Percentiles rank a stretch among this genome's conserved stretches.
These are phyloP conservation scores for Tylopilus intermedius DNA, from an alignment of 768 basidiomycete species.

Conservation along the genomic window DNA sequence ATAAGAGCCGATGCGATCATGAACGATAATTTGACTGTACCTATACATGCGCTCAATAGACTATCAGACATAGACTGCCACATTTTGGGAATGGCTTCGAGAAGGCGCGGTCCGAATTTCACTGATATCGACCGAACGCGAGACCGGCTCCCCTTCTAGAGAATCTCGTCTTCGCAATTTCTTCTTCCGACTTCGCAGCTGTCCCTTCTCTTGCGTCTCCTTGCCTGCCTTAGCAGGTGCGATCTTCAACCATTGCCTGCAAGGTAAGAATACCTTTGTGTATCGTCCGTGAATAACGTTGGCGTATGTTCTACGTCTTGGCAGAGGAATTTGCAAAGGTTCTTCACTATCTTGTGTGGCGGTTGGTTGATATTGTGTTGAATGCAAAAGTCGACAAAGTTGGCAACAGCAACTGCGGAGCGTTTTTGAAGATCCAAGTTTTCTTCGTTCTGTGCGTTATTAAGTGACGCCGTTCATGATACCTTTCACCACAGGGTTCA, in stretches of 20 bases:
- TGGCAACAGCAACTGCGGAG: constrained; percentile 80
- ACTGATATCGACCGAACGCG: constrained; percentile 77
- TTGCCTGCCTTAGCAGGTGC: constrained; percentile 31
- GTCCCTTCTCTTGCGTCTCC: constrained; percentile 41
- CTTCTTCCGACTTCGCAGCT: constrained; percentile 43
- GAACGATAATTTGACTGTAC: constrained; percentile 38
- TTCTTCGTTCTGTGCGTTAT: constrained; percentile 66
- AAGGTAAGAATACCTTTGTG: constrained; percentile 78
- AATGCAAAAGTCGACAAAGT: constrained; percentile 83
- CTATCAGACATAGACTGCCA: constrained; percentile 91
- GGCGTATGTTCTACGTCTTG: constrained; percentile 88
- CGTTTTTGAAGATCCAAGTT: constrained; percentile 84
- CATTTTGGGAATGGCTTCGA: constrained; percentile 85
- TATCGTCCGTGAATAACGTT: constrained; percentile 62
- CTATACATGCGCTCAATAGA: constrained; percentile 61
- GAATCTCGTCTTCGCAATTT: constrained; percentile 59
- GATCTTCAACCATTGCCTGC: constrained; percentile 38
- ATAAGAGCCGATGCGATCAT: background rate
- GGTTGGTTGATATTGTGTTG: constrained; percentile 72
- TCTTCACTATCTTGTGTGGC: constrained; percentile 94
- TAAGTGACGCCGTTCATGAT: constrained; percentile 90
- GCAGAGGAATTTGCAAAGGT: constrained; percentile 93
- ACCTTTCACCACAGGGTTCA: constrained; percentile 93
- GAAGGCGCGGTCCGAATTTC: constrained; percentile 66
- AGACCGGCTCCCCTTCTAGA: constrained; percentile 82